A percentile compares a stretch with the other conserved stretches of the same genome.
Conservation (phyloP, 2,329 filamentous ascomycete genomes). For the Diaporthe caulivora region DNA sequence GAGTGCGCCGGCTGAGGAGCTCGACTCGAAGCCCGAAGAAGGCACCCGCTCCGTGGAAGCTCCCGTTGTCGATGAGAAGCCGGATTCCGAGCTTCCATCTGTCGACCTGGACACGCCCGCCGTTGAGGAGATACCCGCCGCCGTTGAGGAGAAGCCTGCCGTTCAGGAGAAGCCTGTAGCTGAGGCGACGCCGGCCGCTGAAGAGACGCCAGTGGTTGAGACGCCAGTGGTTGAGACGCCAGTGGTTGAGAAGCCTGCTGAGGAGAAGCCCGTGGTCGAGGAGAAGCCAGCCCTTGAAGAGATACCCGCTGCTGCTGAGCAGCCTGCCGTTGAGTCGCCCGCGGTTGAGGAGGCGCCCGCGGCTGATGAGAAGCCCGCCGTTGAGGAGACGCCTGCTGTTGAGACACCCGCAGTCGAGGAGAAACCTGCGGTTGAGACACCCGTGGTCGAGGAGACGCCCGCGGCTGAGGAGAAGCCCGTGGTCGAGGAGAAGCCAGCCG, state of each 20-base stretch:
- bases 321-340: conserved; percentile 30
- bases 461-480: conserved; percentile 13
- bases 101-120: not conserved
- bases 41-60: not conserved
- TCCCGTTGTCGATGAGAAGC: not conserved
- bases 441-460: not conserved
- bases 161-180: not conserved
- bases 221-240: conserved; percentile 5
- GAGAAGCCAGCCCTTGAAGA: not conserved
- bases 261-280: conserved; percentile 21
- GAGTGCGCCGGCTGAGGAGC: not conserved
- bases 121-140: not conserved
- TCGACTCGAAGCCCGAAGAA: not conserved
- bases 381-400: not conserved
- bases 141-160: conserved; percentile 10
- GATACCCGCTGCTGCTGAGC: conserved; percentile 28
- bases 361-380: conserved; percentile 10
- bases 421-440: not conserved
- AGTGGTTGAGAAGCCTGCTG: conserved; percentile 27
- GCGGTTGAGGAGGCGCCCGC: conserved; percentile 29
- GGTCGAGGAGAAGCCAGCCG: conserved; percentile 21
- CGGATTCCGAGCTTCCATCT: not conserved
- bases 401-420: not conserved
- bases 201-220: conserved; percentile 34
- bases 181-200: conserved; percentile 13